Conservation (phyloP, 2,329 filamentous ascomycete species). For the Colletotrichum magnum region DNA sequence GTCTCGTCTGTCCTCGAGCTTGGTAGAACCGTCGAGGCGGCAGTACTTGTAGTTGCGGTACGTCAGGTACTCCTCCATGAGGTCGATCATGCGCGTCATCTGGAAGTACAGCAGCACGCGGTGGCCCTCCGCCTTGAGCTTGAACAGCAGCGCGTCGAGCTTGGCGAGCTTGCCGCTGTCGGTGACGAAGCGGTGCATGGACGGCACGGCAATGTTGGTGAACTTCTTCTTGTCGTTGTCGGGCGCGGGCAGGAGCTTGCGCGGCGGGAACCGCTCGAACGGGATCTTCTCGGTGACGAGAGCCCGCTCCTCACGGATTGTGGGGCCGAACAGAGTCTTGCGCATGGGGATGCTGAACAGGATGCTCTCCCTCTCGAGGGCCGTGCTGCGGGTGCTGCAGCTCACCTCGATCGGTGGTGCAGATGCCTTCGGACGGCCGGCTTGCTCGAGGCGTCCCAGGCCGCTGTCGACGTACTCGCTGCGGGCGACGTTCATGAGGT, state of each 20-base stretch:
- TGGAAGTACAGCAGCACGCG: conserved; percentile 99
- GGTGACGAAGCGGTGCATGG: conserved; percentile 97
- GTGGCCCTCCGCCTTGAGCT: conserved; percentile 92
- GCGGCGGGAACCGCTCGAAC: conserved; percentile 72
- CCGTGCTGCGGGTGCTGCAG: conserved; percentile 76
- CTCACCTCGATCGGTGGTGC: conserved; percentile 89
- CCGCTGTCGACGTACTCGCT: conserved; percentile 77
- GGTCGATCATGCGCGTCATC: conserved; percentile 99
- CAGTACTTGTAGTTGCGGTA: conserved; percentile 99
- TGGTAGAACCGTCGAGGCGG: conserved; percentile 95
- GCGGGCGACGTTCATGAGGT: conserved; percentile 84
- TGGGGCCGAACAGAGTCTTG: conserved; percentile 79
- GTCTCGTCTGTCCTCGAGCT: conserved; percentile 95
- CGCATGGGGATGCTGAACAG: conserved; percentile 86
- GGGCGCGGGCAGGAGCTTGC: conserved; percentile 80
- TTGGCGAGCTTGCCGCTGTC: conserved; percentile 97
- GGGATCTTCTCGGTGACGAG: conserved; percentile 82
- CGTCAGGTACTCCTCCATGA: conserved; percentile 99
- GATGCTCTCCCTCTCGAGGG: conserved; percentile 77
- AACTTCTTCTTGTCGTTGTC: conserved; percentile 87
- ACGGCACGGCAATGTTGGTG: conserved; percentile 92
- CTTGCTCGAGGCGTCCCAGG: conserved; percentile 84
- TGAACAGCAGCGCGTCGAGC: conserved; percentile 86
- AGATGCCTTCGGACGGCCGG: conserved; percentile 81
- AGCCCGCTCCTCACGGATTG: conserved; percentile 76